phyloP scores from a whole-genome alignment of 2,329 filamentous ascomycete genomes.

The Beauveria australis region DNA sequence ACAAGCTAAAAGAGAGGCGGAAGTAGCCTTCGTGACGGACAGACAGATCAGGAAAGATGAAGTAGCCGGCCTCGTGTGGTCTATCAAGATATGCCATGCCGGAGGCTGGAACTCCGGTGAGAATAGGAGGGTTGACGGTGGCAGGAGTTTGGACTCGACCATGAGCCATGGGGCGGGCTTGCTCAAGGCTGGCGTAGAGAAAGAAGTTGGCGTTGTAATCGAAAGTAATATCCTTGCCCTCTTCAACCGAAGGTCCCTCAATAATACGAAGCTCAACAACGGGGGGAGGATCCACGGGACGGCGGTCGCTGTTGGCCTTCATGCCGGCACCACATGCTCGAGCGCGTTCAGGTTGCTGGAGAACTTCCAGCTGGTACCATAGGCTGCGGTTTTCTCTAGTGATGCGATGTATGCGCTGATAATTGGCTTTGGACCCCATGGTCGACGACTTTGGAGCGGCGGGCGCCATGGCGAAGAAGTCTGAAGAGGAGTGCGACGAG shows the following conservation, averaged over 20 bases:
- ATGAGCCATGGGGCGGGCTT: slow-evolving; percentile 73
- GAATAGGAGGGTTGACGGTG: slow-evolving; percentile 68
- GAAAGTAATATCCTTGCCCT: slow-evolving; percentile 69
- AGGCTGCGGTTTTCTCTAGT: slow-evolving; percentile 71
- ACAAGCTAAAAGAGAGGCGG: slow-evolving; percentile 83
- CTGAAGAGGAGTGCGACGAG: neutral
- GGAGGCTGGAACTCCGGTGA: slow-evolving; percentile 90
- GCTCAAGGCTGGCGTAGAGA: slow-evolving; percentile 84
- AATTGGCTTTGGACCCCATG: slow-evolving; percentile 25
- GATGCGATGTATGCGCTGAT: slow-evolving; percentile 38
- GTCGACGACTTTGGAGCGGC: slow-evolving; percentile 26
- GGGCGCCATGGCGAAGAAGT: slow-evolving; percentile 9
- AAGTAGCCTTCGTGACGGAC: slow-evolving; percentile 94
- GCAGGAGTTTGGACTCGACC: slow-evolving; percentile 61
- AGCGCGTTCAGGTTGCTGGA: slow-evolving; percentile 91
- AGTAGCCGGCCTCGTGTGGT: slow-evolving; percentile 74
- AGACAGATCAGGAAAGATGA: slow-evolving; percentile 94
- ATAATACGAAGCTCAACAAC: slow-evolving; percentile 86
- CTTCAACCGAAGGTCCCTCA: slow-evolving; percentile 57
- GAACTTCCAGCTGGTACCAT: slow-evolving; percentile 74
- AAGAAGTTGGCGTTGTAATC: slow-evolving; percentile 97
- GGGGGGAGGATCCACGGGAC: slow-evolving; percentile 87
- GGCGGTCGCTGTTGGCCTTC: slow-evolving; percentile 65
- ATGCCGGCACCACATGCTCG: slow-evolving; percentile 91
- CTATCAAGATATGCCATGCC: slow-evolving; percentile 95